phyloP scores from a whole-genome alignment of 192 early-diverging fungal genomes.

The Coemansia asiatica region DNA sequence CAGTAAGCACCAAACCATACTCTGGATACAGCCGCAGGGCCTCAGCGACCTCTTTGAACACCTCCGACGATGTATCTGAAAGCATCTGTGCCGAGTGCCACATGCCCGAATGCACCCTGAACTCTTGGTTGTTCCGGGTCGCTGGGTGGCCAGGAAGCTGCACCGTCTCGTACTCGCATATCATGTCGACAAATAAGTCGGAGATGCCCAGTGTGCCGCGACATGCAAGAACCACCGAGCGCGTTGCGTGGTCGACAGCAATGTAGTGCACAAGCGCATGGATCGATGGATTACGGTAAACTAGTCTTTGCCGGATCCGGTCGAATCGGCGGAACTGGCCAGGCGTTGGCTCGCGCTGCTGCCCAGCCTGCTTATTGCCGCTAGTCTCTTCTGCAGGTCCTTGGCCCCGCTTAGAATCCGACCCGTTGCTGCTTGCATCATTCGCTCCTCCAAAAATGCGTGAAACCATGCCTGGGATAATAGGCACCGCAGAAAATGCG shows the following conservation, averaged over 20 bases:
- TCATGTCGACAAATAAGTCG: constrained; percentile 87
- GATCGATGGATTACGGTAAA: constrained; percentile 60
- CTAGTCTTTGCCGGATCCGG: constrained; percentile 40
- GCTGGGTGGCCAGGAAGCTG: constrained; percentile 27
- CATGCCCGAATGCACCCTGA: constrained; percentile 84
- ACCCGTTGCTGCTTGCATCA: background rate
- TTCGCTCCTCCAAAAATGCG: constrained; percentile 16
- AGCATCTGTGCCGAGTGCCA: constrained; percentile 73
- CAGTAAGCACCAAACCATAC: constrained; percentile 82
- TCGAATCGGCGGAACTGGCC: constrained; percentile 45
- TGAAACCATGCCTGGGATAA: constrained; percentile 33
- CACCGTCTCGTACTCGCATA: constrained; percentile 65
- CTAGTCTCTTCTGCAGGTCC: background rate
- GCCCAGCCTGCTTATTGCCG: background rate
- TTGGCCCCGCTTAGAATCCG: background rate
- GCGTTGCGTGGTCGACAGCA: constrained; percentile 75
- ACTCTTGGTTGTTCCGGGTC: constrained; percentile 16
- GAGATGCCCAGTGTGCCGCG: constrained; percentile 85
- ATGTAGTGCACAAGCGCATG: constrained; percentile 79
- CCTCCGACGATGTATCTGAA: constrained; percentile 62
- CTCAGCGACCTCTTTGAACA: constrained; percentile 70
- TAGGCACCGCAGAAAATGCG: constrained; percentile 22
- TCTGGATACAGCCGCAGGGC: constrained; percentile 71
- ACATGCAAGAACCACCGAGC: constrained; percentile 77
- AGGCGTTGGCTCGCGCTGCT: constrained; percentile 21